Evolutionary conservation across 257 asterid species (phyloP).

Genomic region (Asclepias syriaca): DNA sequence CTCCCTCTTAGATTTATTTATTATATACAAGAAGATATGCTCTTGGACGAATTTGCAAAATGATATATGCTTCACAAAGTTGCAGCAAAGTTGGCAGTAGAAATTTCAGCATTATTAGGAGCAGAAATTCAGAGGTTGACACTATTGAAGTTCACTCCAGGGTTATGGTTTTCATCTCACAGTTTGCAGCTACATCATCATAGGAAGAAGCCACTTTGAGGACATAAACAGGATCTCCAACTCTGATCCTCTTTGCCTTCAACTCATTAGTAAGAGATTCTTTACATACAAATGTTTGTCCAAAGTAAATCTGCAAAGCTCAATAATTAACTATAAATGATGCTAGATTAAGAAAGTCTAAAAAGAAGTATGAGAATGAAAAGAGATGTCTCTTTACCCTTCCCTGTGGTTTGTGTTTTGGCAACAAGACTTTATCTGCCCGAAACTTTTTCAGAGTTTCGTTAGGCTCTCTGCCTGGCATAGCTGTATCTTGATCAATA

Average conservation of each 20-base stretch:
- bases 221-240: conserved; percentile 37
- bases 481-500: conserved; percentile 35
- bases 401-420: conserved; percentile 35
- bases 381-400: conserved; percentile 5
- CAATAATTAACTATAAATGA: background rate
- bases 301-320: conserved; percentile 41
- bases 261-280: conserved; percentile 20
- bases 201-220: conserved; percentile 22
- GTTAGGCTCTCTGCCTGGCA: conserved; percentile 20
- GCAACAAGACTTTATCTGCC: conserved; percentile 40
- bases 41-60: no score
- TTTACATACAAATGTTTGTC: conserved; percentile 41
- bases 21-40: no score
- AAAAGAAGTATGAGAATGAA: background rate
- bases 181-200: conserved; percentile 27
- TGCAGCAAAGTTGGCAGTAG: background rate
- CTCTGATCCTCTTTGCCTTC: conserved; percentile 25
- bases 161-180: background rate
- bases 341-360: background rate
- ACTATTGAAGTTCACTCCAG: background rate
- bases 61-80: no score
- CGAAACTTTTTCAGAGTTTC: conserved; percentile 43
- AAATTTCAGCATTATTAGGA: background rate
- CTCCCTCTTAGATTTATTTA: no score
- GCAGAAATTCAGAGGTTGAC: background rate